Evolutionary conservation across 768 basidiomycete genomes (phyloP).

Genomic region (Arthromyces matolae): DNA sequence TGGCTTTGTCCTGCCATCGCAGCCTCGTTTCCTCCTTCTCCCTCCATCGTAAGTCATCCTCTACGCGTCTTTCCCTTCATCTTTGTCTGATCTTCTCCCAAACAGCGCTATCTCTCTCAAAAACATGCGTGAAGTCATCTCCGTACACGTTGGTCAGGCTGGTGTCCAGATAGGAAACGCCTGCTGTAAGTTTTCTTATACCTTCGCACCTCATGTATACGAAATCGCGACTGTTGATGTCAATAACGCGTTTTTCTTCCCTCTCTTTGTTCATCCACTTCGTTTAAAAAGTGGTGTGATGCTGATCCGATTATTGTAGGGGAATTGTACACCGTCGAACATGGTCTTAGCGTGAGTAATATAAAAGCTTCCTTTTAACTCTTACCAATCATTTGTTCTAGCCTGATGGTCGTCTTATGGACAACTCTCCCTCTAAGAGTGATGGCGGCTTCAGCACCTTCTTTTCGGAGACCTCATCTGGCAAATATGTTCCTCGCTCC

Average conservation of each 20-base stretch:
- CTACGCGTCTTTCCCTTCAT: conserved; percentile 20
- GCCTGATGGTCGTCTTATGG: conserved; percentile 88
- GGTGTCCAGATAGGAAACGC: conserved; percentile 94
- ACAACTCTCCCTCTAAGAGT: conserved; percentile 60
- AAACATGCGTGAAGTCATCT: conserved; percentile 92
- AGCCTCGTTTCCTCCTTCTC: conserved; percentile 22
- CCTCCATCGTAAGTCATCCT: conserved; percentile 24
- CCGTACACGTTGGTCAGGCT: conserved; percentile 95
- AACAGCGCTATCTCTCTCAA: conserved; percentile 22
- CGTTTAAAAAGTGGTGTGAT: conserved; percentile 18
- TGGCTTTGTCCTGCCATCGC: conserved; percentile 44
- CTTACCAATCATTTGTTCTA: conserved; percentile 31
- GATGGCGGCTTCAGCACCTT: conserved; percentile 96
- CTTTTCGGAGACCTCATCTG: conserved; percentile 92
- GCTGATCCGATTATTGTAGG: conserved; percentile 43
- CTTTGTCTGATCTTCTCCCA: conserved; percentile 19
- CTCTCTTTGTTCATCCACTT: neutral
- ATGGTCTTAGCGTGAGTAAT: conserved; percentile 83
- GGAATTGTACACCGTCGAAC: conserved; percentile 98
- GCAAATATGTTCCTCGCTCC: conserved; percentile 94
- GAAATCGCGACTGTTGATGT: conserved; percentile 6
- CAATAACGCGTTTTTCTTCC: conserved; percentile 15
- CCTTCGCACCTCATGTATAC: conserved; percentile 3
- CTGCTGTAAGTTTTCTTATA: conserved; percentile 66
- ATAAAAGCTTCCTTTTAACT: neutral